Percentiles rank a stretch among this genome's conserved stretches.
phyloP scores from a whole-genome alignment of 2,329 filamentous ascomycete genomes.

The Metarhizium sp. region DNA sequence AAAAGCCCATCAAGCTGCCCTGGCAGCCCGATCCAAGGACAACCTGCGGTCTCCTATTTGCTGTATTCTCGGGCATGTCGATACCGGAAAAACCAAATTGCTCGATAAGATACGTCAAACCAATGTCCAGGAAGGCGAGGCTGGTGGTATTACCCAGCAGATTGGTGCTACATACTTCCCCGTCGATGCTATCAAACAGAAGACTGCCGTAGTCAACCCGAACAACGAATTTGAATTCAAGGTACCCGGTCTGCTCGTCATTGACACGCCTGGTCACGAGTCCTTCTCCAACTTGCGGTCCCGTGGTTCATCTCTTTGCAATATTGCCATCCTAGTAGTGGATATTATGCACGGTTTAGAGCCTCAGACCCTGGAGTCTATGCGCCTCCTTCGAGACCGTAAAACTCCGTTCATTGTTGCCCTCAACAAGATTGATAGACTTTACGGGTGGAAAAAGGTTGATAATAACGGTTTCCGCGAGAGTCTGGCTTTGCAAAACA shows the following conservation, averaged over 20 bases:
- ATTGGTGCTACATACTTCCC: conserved; percentile 99
- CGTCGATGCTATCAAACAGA: conserved; percentile 81
- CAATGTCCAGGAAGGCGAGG: conserved; percentile 97
- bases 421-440: conserved; percentile 98
- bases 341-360: conserved; percentile 99
- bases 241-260: conserved; percentile 90
- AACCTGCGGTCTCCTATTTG: conserved; percentile 96
- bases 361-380: conserved; percentile 93
- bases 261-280: conserved; percentile 99
- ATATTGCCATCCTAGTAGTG: conserved; percentile 97
- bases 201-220: conserved; percentile 87
- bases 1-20: conserved; percentile 81
- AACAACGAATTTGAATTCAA: conserved; percentile 92
- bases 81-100: conserved; percentile 99
- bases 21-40: conserved; percentile 86
- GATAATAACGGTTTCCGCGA: conserved; percentile 98
- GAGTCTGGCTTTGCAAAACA: conserved; percentile 80
- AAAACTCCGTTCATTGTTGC: conserved; percentile 98
- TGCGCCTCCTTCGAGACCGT: conserved; percentile 83
- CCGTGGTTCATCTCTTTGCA: conserved; percentile 94
- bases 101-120: conserved; percentile 97
- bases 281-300: conserved; percentile 98
- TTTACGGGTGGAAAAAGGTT: conserved; percentile 98
- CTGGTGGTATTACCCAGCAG: conserved; percentile 98
- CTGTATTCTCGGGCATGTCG: conserved; percentile 99